Evolutionary conservation across 208 protist genomes (phyloP).

Genomic region (Leishmania tarentolae): DNA sequence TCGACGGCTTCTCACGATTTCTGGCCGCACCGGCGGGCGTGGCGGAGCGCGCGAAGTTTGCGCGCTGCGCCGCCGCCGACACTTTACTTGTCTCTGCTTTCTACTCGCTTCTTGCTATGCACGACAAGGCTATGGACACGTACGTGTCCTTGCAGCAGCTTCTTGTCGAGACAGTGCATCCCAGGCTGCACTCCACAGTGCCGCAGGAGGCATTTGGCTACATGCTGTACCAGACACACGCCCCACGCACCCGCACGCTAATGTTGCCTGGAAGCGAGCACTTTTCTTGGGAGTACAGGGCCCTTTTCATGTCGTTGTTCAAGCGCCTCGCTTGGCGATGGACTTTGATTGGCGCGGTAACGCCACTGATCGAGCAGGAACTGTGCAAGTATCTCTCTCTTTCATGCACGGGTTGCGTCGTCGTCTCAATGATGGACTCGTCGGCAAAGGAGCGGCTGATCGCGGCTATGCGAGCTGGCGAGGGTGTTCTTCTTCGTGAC

Average conservation of each 20-base stretch:
- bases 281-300: slow-evolving; percentile 29
- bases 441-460: slow-evolving; percentile 45
- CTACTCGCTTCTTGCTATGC: slow-evolving; percentile 53
- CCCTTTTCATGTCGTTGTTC: slow-evolving; percentile 27
- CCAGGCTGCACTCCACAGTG: slow-evolving; percentile 15
- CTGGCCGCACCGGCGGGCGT: slow-evolving; percentile 19
- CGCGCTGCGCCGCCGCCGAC: slow-evolving; percentile 53
- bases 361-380: slow-evolving; percentile 41
- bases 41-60: slow-evolving; percentile 23
- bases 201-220: slow-evolving; percentile 26
- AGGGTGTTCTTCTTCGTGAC: slow-evolving; percentile 77
- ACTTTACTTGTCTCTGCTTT: slow-evolving; percentile 69
- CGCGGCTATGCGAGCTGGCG: slow-evolving; percentile 50
- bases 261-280: slow-evolving; percentile 28
- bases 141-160: slow-evolving; percentile 14
- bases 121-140: slow-evolving; percentile 13
- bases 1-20: slow-evolving; percentile 74
- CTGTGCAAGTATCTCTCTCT: slow-evolving; percentile 48
- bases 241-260: slow-evolving; percentile 39
- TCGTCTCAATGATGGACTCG: slow-evolving; percentile 51
- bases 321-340: slow-evolving; percentile 62
- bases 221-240: slow-evolving; percentile 59
- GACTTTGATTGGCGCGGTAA: slow-evolving; percentile 66
- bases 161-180: slow-evolving; percentile 13
- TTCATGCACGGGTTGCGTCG: slow-evolving; percentile 54